These are phyloP conservation scores for Fusarium transvaalense DNA, from an alignment of 2,329 filamentous ascomycete genomes.

Conservation along the genomic window DNA sequence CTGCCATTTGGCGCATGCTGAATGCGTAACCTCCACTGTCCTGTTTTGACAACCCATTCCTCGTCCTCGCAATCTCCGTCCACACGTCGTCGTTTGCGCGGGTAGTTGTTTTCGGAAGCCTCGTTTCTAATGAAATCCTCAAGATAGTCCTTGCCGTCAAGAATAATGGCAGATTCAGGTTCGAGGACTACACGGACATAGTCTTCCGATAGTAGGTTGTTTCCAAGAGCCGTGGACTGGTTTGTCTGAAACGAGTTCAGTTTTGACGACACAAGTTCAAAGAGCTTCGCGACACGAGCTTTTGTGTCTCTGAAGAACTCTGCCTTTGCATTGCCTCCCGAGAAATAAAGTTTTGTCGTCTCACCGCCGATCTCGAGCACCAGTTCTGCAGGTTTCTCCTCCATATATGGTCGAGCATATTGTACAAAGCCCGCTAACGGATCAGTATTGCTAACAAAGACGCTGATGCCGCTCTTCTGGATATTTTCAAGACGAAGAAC, in stretches of 20 bases:
- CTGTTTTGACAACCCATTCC: slow-evolving; percentile 74
- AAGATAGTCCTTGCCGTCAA: slow-evolving; percentile 67
- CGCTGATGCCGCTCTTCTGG: slow-evolving; percentile 84
- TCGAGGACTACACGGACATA: slow-evolving; percentile 75
- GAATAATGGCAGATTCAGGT: slow-evolving; percentile 66
- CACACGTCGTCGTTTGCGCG: slow-evolving; percentile 61
- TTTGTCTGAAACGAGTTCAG: slow-evolving; percentile 74
- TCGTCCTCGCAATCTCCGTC: slow-evolving; percentile 54
- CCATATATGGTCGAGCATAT: slow-evolving; percentile 89
- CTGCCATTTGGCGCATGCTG: slow-evolving; percentile 65
- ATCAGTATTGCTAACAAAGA: slow-evolving; percentile 60
- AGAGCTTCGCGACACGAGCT: slow-evolving; percentile 76
- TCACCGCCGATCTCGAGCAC: slow-evolving; percentile 84
- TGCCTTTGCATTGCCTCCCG: slow-evolving; percentile 60
- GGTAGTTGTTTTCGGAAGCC: slow-evolving; percentile 50
- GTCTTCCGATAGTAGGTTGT: slow-evolving; percentile 77
- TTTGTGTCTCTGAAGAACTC: slow-evolving; percentile 81
- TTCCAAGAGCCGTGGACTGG: slow-evolving; percentile 73
- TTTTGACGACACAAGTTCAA: slow-evolving; percentile 86
- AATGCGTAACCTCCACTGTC: slow-evolving; percentile 79
- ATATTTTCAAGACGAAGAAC: slow-evolving; percentile 84
- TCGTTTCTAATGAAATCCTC: slow-evolving; percentile 47
- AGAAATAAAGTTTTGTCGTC: slow-evolving; percentile 68
- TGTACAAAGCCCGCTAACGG: slow-evolving; percentile 69
- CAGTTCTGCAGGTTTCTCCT: slow-evolving; percentile 78